Evolutionary conservation across 1,284 basidiomycete species (phyloP), one percentile per base, ranked within the genome.

Genomic region (Cutaneotrichosporon spelunceum): DNA sequence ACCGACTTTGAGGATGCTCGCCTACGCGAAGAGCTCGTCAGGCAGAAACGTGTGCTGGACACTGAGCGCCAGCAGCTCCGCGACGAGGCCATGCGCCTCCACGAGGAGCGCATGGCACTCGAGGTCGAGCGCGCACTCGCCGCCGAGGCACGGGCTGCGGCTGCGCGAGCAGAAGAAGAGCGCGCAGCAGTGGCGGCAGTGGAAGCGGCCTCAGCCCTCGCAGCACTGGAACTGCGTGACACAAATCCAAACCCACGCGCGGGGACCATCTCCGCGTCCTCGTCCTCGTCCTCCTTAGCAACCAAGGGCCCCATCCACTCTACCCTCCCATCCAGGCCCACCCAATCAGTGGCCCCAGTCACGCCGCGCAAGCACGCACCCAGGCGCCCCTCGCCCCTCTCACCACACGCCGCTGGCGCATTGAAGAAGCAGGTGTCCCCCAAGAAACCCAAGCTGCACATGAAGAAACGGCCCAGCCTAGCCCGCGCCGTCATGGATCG

Each of bases 21-120:
- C 61, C 59, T 67, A 9, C 62, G 66, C 53, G 55, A 56, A 30
- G 69, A 70, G 26, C 56, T 75, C 36, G 66, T 68, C 54, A 64
- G 70, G 14, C 72, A 79, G 61, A 70, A 68, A 45, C 69, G 70
- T 27, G 60, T 69, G 19, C 83, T 92, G 8, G 87, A 90, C 56
- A 79, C 83, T 11, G 88, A 92, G 69, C 83, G 87, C 13, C 80
- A 80, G 56, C 84, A 84, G 64, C 86, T 90, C 66, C 85, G 85
- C 0, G 85, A 87, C 61, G 86, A 85, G 13, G 82, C 85, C 14
- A 78, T 87, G 21, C 82, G 81, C 62, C 76, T 92, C 16, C 84
- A 84, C 0, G 84, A 84, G 66, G 89, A 91, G 63, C 85, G 85
- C 2, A 27, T 64, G 13, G 49, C 49, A 3, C 16, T 59, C 24